These are phyloP conservation scores for Arctostaphylos glauca DNA, from an alignment of 148 eudicot genomes.

Conservation along the genomic window DNA sequence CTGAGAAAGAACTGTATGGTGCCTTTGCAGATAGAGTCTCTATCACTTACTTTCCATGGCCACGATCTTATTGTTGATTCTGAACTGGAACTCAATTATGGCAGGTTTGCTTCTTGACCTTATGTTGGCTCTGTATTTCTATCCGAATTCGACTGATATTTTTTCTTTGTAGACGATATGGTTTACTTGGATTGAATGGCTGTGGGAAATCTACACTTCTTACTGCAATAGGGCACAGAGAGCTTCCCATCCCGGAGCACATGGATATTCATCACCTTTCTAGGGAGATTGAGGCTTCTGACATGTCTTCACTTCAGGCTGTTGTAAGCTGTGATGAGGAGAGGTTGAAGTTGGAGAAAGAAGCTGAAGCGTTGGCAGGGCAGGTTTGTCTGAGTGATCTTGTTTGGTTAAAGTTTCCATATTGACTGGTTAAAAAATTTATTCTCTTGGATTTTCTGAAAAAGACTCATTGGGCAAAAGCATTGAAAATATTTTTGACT, in stretches of 20 bases:
- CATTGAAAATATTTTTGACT: not conserved
- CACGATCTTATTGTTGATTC: constrained; percentile 95
- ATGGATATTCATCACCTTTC: constrained; percentile 95
- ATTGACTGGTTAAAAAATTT: not conserved
- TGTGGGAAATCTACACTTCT: constrained; percentile 99
- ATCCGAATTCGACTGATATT: not conserved
- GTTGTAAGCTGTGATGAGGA: constrained; percentile 88
- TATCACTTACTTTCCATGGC: constrained; percentile 95
- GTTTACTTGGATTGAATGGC: constrained; percentile 95
- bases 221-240: constrained; percentile 79
- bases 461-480: not conserved
- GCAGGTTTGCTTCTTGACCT: constrained; percentile 52
- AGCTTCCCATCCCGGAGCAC: constrained; percentile 96
- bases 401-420: not conserved
- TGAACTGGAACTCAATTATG: constrained; percentile 87
- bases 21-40: constrained; percentile 85
- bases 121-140: not conserved
- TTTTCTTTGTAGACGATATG: constrained; percentile 67
- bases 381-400: constrained; percentile 44
- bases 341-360: constrained; percentile 74
- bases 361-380: constrained; percentile 77
- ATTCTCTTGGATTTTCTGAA: not conserved
- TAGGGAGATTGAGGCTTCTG: constrained; percentile 97
- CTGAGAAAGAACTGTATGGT: constrained; percentile 7
- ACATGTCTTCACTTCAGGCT: constrained; percentile 90